phyloP scores from a whole-genome alignment of 345 rosid genomes.

The Ailanthus altissimus region DNA sequence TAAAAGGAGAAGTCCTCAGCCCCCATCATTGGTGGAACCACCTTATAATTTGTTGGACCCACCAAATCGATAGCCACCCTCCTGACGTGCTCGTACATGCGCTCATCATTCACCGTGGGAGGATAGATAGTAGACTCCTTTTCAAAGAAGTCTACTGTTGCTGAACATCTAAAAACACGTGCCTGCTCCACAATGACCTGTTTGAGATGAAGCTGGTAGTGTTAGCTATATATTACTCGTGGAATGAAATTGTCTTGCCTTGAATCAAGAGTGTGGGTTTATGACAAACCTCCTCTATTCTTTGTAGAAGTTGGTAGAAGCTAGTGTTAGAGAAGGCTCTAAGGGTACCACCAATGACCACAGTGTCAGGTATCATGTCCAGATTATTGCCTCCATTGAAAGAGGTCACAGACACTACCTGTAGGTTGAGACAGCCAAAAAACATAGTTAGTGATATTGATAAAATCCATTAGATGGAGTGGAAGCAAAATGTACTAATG shows the following conservation, averaged over 20 bases:
- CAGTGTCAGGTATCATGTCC: slow-evolving; percentile 48
- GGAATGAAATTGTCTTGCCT: too few species aligned
- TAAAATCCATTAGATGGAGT: background rate
- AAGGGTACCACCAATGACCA: slow-evolving; percentile 72
- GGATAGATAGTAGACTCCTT: slow-evolving; percentile 64
- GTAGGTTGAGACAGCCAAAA: background rate
- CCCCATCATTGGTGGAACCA: slow-evolving; percentile 82
- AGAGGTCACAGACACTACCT: slow-evolving; percentile 84
- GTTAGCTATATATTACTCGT: background rate
- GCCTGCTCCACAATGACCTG: slow-evolving; percentile 82
- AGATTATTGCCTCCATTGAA: slow-evolving; percentile 62
- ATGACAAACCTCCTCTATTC: slow-evolving; percentile 63
- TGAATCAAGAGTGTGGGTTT: background rate
- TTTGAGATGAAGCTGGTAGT: background rate
- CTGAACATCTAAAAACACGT: slow-evolving; percentile 61
- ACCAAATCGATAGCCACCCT: slow-evolving; percentile 60
- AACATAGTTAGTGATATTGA: background rate
- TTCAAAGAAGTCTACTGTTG: slow-evolving; percentile 72
- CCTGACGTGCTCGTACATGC: slow-evolving; percentile 70
- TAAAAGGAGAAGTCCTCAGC: slow-evolving; percentile 92
- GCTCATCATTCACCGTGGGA: slow-evolving; percentile 62
- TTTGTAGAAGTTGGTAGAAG: slow-evolving; percentile 60
- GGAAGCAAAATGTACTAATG: background rate
- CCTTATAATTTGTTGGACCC: slow-evolving; percentile 54
- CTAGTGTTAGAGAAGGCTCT: slow-evolving; percentile 81